A percentile compares a stretch with the other conserved stretches of the same genome.
These are phyloP conservation scores for Oryza officinalis DNA, from an alignment of 176 grass and related monocot genomes.

Conservation along the genomic window DNA sequence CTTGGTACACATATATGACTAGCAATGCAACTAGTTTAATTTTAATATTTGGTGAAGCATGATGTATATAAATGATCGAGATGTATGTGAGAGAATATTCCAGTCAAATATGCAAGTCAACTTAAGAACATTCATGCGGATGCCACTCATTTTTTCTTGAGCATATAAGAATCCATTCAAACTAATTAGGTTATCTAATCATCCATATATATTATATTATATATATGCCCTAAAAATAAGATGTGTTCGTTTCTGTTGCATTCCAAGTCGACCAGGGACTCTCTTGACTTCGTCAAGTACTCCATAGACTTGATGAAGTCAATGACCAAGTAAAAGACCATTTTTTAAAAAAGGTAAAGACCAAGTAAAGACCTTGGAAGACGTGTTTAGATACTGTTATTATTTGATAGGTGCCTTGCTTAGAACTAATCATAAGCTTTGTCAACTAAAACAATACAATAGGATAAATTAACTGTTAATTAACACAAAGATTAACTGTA, in stretches of 20 bases:
- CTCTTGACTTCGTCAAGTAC: slow-evolving; percentile 29
- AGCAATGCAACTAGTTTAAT: background rate
- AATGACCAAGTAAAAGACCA: background rate
- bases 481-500: background rate
- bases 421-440: background rate
- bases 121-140: slow-evolving; percentile 17
- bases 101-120: slow-evolving; percentile 35
- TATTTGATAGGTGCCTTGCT: background rate
- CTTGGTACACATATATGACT: slow-evolving; percentile 38
- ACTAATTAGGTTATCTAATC: slow-evolving; percentile 12
- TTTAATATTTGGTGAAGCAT: slow-evolving; percentile 3
- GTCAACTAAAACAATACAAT: background rate
- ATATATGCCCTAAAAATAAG: slow-evolving; percentile 1
- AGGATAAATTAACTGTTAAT: background rate
- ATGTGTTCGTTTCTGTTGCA: slow-evolving; percentile 6
- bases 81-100: slow-evolving; percentile 49
- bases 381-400: background rate
- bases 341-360: background rate
- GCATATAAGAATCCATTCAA: slow-evolving; percentile 20
- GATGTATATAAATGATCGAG: background rate
- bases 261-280: slow-evolving; percentile 17
- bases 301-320: slow-evolving; percentile 12
- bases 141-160: slow-evolving; percentile 8
- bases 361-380: background rate
- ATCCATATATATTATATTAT: background rate